Evolutionary conservation across 495 filamentous ascomycete species (phyloP).

Genomic region (Penicillium fimorum): DNA sequence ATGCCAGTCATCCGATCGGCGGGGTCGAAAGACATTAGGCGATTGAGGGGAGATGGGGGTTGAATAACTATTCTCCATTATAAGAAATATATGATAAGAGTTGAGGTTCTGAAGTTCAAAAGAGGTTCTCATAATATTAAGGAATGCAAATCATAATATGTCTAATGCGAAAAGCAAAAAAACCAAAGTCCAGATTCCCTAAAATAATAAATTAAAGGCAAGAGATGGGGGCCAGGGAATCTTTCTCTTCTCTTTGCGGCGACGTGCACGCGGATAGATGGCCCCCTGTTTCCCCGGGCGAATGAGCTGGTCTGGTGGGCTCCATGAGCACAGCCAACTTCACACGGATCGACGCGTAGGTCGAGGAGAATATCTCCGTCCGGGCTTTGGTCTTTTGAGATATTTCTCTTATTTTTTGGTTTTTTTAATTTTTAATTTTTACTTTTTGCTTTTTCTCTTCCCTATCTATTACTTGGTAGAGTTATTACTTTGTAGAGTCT

Average conservation of each 20-base stretch:
- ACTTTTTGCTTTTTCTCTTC: background rate
- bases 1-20: constrained; percentile 46
- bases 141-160: constrained; percentile 7
- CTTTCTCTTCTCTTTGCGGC: constrained; percentile 45
- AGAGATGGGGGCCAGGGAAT: constrained; percentile 24
- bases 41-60: constrained; percentile 22
- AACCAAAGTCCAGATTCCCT: background rate
- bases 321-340: constrained; percentile 24
- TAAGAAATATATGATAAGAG: constrained; percentile 8
- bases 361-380: constrained; percentile 11
- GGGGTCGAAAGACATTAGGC: constrained; percentile 34
- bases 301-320: constrained; percentile 29
- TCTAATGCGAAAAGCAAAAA: background rate
- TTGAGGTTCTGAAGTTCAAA: background rate
- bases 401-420: background rate
- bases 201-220: constrained; percentile 11
- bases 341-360: constrained; percentile 26
- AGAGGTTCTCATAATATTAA: background rate
- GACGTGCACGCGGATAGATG: constrained; percentile 38
- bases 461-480: too few species aligned
- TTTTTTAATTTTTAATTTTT: background rate
- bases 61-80: constrained; percentile 21
- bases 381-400: constrained; percentile 1
- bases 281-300: constrained; percentile 43
- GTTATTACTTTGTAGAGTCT: too few species aligned